phyloP scores from a whole-genome alignment of 352 stramenopile species.

The Pythium aquatile region DNA sequence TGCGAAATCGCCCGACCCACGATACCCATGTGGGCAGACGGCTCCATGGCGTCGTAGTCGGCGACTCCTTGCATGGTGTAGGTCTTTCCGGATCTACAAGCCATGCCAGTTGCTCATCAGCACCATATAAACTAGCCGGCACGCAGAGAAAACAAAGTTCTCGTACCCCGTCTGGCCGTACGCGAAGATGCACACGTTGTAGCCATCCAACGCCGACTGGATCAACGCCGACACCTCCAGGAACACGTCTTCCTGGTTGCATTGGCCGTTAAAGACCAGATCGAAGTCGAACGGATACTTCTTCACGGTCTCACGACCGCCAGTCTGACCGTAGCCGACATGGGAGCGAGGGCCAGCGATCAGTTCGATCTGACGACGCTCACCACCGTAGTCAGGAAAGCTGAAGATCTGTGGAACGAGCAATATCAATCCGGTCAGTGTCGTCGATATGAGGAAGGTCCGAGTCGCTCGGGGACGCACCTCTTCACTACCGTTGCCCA shows the following conservation, averaged over 20 bases:
- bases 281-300: slow-evolving; percentile 97
- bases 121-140: background rate
- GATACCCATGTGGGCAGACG: slow-evolving; percentile 70
- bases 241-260: slow-evolving; percentile 96
- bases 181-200: slow-evolving; percentile 96
- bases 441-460: background rate
- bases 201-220: slow-evolving; percentile 94
- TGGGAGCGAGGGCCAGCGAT: slow-evolving; percentile 60
- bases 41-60: slow-evolving; percentile 44
- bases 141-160: no score
- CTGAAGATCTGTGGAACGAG: slow-evolving; percentile 50
- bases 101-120: background rate
- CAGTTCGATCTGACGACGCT: slow-evolving; percentile 74
- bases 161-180: slow-evolving; percentile 82
- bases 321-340: slow-evolving; percentile 69
- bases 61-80: slow-evolving; percentile 83
- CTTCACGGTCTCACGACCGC: slow-evolving; percentile 53
- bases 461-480: slow-evolving; percentile 24
- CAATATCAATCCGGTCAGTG: background rate
- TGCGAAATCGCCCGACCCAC: slow-evolving; percentile 75
- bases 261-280: slow-evolving; percentile 93
- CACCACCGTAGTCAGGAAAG: slow-evolving; percentile 68
- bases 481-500: slow-evolving; percentile 39
- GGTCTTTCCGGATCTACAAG: slow-evolving; percentile 75
- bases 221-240: slow-evolving; percentile 94